phyloP scores from a whole-genome alignment of 768 basidiomycete species.

The Tricholomella constricta region DNA sequence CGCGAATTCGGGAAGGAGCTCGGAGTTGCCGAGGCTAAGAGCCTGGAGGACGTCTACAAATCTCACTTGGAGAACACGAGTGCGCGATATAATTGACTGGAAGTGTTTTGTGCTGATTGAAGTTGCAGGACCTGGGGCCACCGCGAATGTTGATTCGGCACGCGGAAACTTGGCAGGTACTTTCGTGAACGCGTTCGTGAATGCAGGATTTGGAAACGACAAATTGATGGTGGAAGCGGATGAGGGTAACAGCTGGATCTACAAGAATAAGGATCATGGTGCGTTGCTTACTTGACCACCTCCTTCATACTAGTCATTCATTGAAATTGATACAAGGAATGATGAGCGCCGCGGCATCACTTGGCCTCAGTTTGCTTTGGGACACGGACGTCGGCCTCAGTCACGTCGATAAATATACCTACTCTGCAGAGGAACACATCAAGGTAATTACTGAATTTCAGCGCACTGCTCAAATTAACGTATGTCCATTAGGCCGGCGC shows the following conservation, averaged over 20 bases:
- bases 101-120: background rate
- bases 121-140: constrained; percentile 57
- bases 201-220: constrained; percentile 98
- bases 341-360: constrained; percentile 94
- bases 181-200: constrained; percentile 98
- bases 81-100: constrained; percentile 30
- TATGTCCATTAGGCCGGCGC: constrained; percentile 72
- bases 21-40: constrained; percentile 86
- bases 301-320: background rate
- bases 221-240: constrained; percentile 97
- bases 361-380: constrained; percentile 94
- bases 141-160: constrained; percentile 88
- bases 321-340: constrained; percentile 59
- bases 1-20: constrained; percentile 92
- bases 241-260: constrained; percentile 97
- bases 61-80: constrained; percentile 90
- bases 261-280: constrained; percentile 99
- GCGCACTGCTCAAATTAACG: background rate
- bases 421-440: constrained; percentile 94
- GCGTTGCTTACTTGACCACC: constrained; percentile 16
- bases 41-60: constrained; percentile 97
- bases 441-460: constrained; percentile 50
- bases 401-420: constrained; percentile 97
- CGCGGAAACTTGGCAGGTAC: constrained; percentile 93
- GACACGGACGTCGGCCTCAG: constrained; percentile 92